A percentile compares a stretch with the other conserved stretches of the same genome.
Conservation (phyloP, 441 rosid species). For the Jatropha multifida region DNA sequence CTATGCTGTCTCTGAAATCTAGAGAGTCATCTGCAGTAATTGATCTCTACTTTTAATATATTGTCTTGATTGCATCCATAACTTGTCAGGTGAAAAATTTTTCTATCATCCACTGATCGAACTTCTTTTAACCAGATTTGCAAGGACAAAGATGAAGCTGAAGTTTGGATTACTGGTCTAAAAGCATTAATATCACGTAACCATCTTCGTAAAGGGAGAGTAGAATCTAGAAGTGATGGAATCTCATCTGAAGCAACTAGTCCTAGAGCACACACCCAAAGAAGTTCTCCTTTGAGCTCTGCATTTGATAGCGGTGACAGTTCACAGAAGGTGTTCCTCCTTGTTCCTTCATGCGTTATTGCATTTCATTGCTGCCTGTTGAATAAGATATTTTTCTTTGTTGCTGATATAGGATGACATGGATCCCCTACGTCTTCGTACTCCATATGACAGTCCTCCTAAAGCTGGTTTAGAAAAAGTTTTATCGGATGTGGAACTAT, state of each 20-base stretch:
- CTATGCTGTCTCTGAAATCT: constrained; percentile 10
- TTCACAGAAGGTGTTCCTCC: constrained; percentile 66
- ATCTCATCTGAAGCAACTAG: constrained; percentile 90
- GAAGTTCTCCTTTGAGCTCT: constrained; percentile 93
- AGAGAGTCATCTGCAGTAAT: background rate
- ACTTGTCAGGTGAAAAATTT: background rate
- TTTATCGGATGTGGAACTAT: constrained; percentile 67
- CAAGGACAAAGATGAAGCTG: constrained; percentile 64
- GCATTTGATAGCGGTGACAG: constrained; percentile 91
- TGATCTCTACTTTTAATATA: constrained; percentile 1
- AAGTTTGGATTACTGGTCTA: constrained; percentile 93
- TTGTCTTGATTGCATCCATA: background rate
- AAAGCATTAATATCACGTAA: constrained; percentile 83
- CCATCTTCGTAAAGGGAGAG: constrained; percentile 73
- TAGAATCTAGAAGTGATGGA: constrained; percentile 88
- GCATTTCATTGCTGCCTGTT: constrained; percentile 9
- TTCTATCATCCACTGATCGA: background rate
- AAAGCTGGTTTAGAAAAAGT: constrained; percentile 77
- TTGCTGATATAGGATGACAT: constrained; percentile 52
- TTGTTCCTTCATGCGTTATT: constrained; percentile 4
- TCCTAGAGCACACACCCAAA: constrained; percentile 78
- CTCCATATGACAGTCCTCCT: constrained; percentile 94
- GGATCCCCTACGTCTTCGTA: constrained; percentile 64
- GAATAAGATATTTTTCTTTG: constrained; percentile 20
- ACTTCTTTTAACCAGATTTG: constrained; percentile 35